Evolutionary conservation across 2,329 filamentous ascomycete genomes (phyloP), one percentile per base, ranked within the genome.

Genomic region (Colletotrichum coccodes): DNA sequence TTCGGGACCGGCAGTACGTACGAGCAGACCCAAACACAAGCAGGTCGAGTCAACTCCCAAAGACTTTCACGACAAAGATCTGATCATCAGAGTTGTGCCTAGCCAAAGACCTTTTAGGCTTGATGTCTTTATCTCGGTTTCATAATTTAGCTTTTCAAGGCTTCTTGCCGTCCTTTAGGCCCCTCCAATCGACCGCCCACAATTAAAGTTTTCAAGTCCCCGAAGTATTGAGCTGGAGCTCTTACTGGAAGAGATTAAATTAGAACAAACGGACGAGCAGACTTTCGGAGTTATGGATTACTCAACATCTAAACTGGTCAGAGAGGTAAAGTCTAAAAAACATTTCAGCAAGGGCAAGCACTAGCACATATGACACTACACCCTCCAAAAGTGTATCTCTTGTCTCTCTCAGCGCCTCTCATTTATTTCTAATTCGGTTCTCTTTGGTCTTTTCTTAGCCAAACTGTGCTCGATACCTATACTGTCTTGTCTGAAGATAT

Each of bases 331-430:
- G 49, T 68, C 65, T 65, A 54, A 68, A 60, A 36, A 59, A 47
- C 60, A 58, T n/a, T n/a, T n/a, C n/a, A n/a, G n/a, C n/a, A n/a
- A 34, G 40, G 64, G 47, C 60, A 68, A 65, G 40, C 65, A 60
- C 47, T n/a, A n/a, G n/a, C n/a, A n/a, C n/a, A n/a, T n/a, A n/a
- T n/a, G n/a, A n/a, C n/a, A n/a, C n/a, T n/a, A n/a, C 38, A 53
- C 53, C 3, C 40, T 46, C 56, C 53, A n/a, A n/a, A n/a, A n/a
- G n/a, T n/a, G n/a, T n/a, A n/a, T n/a, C n/a, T n/a, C n/a, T n/a
- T n/a, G n/a, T n/a, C 42, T 52, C 60, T n/a, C 63, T 34, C 59
- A 50, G 57, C 60, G 58, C 58, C 62, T 61, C 44, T 60, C 42
- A 36, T 54, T 58, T 58, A 16, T 53, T 49, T 42, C 7, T 53